phyloP scores from a whole-genome alignment of 257 asterid genomes.

The Phtheirospermum japonicum region DNA sequence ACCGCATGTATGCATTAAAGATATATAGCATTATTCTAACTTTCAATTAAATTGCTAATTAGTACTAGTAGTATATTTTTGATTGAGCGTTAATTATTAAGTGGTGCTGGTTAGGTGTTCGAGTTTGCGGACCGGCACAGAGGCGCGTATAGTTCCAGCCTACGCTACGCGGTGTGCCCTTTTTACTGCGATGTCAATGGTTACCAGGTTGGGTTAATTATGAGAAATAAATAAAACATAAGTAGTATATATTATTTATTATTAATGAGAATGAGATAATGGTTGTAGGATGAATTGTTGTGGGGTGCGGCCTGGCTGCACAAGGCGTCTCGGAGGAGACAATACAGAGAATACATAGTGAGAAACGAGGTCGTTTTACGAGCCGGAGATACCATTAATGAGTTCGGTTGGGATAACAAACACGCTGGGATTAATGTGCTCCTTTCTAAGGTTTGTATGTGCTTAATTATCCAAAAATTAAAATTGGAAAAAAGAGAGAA shows the following conservation, averaged over 20 bases:
- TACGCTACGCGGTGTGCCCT: slow-evolving; percentile 73
- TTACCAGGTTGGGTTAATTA: no score
- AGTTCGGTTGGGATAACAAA: slow-evolving; percentile 95
- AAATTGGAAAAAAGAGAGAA: no score
- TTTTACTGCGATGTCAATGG: slow-evolving; percentile 86
- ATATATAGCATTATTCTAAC: no score
- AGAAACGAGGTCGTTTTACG: slow-evolving; percentile 67
- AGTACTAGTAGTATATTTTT: no score
- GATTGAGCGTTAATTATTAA: no score
- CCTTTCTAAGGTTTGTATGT: slow-evolving; percentile 71
- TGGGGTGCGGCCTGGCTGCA: slow-evolving; percentile 97
- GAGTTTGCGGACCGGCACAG: slow-evolving; percentile 87
- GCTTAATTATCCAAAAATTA: no score
- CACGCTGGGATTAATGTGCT: slow-evolving; percentile 91
- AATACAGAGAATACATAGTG: slow-evolving; percentile 70
- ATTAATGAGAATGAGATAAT: no score
- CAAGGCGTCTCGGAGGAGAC: slow-evolving; percentile 77
- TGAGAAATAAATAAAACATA: no score
- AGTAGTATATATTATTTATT: no score
- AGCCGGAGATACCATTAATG: slow-evolving; percentile 89
- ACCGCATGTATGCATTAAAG: no score
- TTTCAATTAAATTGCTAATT: no score
- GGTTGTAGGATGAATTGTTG: slow-evolving; percentile 79
- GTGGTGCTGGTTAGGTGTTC: slow-evolving; percentile 59
- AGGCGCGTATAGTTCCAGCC: slow-evolving; percentile 80